phyloP scores from a whole-genome alignment of 1,284 basidiomycete species.

The Sanguinoderma infundibulare region DNA sequence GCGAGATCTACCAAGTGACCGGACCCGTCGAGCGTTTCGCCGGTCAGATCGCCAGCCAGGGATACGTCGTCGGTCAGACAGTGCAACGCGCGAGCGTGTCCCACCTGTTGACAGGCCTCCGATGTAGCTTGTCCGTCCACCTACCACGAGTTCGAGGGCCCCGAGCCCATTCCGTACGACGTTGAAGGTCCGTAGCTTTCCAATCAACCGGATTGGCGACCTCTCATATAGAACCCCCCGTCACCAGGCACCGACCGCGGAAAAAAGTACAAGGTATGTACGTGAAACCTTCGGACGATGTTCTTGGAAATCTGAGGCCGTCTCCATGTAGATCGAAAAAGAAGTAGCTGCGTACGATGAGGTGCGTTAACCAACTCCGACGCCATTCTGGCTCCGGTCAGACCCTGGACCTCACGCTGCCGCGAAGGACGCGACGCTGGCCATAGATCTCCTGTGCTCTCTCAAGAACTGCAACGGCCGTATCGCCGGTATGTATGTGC shows the following conservation, averaged over 20 bases:
- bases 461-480: constrained; percentile 87
- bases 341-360: constrained; percentile 84
- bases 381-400: neutral
- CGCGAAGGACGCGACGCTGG: constrained; percentile 67
- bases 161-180: constrained; percentile 87
- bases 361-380: constrained; percentile 42
- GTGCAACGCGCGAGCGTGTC: neutral
- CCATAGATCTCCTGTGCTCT: constrained; percentile 75
- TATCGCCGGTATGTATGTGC: constrained; percentile 70
- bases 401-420: neutral
- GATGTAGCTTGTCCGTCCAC: constrained; percentile 73
- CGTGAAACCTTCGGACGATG: neutral
- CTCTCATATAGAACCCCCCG: neutral
- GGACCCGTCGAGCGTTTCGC: constrained; percentile 90
- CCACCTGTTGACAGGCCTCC: neutral
- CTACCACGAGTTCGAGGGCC: constrained; percentile 91
- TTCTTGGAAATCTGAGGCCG: neutral
- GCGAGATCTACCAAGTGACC: constrained; percentile 88
- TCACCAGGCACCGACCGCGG: constrained; percentile 76
- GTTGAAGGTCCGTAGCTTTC: constrained; percentile 60
- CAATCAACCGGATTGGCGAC: neutral
- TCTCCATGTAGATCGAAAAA: constrained; percentile 73
- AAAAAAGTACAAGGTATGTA: constrained; percentile 83
- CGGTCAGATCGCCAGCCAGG: constrained; percentile 90
- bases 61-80: constrained; percentile 74